Evolutionary conservation across 1,284 basidiomycete genomes (phyloP).

Genomic region (Fomitopsis palustris): DNA sequence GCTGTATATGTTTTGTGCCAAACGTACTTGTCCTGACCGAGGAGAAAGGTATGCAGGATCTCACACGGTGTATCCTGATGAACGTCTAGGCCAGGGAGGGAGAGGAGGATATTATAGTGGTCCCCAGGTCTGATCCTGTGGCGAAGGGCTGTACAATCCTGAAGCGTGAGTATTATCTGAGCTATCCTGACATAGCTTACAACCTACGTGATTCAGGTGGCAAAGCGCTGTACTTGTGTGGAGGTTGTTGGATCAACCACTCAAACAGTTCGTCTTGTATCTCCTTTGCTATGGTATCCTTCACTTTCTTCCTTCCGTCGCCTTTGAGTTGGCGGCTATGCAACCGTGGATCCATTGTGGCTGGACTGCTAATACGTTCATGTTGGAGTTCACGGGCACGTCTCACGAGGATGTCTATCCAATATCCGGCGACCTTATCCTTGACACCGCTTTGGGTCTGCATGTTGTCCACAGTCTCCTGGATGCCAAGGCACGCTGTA

Average conservation of each 20-base stretch:
- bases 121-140: background rate
- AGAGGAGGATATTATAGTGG: background rate
- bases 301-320: background rate
- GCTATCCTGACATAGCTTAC: background rate
- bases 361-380: background rate
- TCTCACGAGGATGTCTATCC: background rate
- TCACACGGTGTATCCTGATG: background rate
- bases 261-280: background rate
- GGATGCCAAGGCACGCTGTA: background rate
- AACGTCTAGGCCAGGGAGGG: background rate
- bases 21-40: constrained; percentile 1
- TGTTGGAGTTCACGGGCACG: background rate
- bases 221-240: background rate
- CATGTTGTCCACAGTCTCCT: background rate
- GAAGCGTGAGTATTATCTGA: background rate
- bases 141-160: background rate
- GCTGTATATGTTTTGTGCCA: constrained; percentile 1
- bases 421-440: background rate
- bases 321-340: background rate
- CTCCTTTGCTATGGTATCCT: background rate
- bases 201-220: background rate
- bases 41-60: background rate
- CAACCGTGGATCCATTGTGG: background rate
- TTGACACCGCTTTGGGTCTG: background rate
- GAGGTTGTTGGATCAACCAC: background rate